phyloP scores from a whole-genome alignment of 495 filamentous ascomycete species.

The Podospora comata region DNA sequence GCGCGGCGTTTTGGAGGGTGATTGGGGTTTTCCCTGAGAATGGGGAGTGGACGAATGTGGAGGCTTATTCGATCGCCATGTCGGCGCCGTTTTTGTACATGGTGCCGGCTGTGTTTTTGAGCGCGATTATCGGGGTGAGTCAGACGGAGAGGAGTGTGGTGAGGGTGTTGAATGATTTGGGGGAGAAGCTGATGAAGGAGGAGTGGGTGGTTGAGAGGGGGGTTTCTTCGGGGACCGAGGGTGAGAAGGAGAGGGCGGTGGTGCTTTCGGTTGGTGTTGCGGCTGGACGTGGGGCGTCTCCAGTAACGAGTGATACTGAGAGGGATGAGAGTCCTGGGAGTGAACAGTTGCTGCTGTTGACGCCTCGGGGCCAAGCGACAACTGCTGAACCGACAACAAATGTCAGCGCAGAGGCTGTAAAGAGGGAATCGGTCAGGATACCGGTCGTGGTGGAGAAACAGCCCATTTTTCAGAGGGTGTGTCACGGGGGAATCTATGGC shows the following conservation, averaged over 20 bases:
- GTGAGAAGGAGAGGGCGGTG: background rate
- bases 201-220: background rate
- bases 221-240: background rate
- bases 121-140: slow-evolving; percentile 16
- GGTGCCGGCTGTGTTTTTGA: slow-evolving; percentile 17
- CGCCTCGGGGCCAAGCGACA: background rate
- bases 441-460: background rate
- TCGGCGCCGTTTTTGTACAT: slow-evolving; percentile 20
- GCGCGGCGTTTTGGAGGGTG: slow-evolving; percentile 20
- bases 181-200: slow-evolving; percentile 7
- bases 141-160: slow-evolving; percentile 20
- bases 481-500: slow-evolving; percentile 15
- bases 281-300: background rate
- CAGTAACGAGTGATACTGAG: background rate
- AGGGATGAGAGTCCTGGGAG: background rate
- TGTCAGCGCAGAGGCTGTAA: background rate
- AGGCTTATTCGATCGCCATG: slow-evolving; percentile 24
- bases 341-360: background rate
- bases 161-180: slow-evolving; percentile 10
- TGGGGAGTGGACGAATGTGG: slow-evolving; percentile 19
- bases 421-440: background rate
- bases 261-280: background rate
- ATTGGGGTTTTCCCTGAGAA: slow-evolving; percentile 12
- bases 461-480: slow-evolving; percentile 9
- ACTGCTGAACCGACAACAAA: too few relatives aligned